Evolutionary conservation across 176 grass and related monocot species (phyloP), one percentile per base, ranked within the genome.

Genomic region (Zizania latifolia): DNA sequence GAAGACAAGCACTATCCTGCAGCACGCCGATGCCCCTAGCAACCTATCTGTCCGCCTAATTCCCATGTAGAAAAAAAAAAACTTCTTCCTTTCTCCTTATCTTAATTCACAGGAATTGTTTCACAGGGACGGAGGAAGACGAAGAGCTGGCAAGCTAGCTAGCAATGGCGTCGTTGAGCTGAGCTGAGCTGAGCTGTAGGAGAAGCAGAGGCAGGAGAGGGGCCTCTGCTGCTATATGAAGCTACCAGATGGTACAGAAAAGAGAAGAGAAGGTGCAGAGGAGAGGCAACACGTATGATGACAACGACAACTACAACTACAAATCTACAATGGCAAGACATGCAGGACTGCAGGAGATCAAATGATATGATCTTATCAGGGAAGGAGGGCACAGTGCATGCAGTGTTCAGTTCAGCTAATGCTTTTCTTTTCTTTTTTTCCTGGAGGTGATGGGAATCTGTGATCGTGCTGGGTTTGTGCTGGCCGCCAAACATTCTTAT

Each of bases 21-120:
- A 83, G 31, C 37, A 55, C 85, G 55, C 79, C 72, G 40, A 39
- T 78, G 22, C 84, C 84, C 90, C 74, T 31, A 12, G 26, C 74
- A 59, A 78, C 76, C 65, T 43, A 1, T 41, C 65, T 0, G 64
- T n/a, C n/a, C n/a, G 55, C 64, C 66, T 74, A 4, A 22, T 53
- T 83, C 75, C 81, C 84, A 84, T 87, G 67, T 36, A 53, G 48
- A 53, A n/a, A 83, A 51, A 51, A 21, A 66, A n/a, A n/a, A n/a
- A 35, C 17, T n/a, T 68, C 24, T 44, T 35, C 62, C 10, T 22
- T n/a, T 2, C 16, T 56, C 5, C 59, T 39, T n/a, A n/a, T n/a
- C n/a, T 10, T n/a, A 38, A 3, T 24, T n/a, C n/a, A 37, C 15
- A 22, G 36, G 6, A 6, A 19, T 24, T 2, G 5, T 23, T 31